Percentiles rank a stretch among this genome's conserved stretches.
Evolutionary conservation across 192 early-diverging fungal species (phyloP).

Genomic region (Backusella macrospora): DNA sequence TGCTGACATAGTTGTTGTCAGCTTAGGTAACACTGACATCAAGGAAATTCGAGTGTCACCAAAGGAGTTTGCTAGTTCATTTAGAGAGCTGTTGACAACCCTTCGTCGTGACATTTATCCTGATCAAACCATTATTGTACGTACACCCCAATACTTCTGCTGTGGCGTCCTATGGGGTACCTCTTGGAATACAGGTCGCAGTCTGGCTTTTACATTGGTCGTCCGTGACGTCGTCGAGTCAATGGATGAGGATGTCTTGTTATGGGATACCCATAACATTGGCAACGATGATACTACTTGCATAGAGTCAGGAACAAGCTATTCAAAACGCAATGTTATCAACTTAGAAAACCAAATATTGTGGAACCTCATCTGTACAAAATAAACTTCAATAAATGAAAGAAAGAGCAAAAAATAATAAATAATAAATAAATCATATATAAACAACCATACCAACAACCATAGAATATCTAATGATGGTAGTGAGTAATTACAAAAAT

Average conservation of each 20-base stretch:
- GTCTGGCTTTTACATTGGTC: conserved; percentile 25
- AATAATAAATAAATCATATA: not conserved
- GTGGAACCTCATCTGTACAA: conserved; percentile 30
- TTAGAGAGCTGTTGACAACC: conserved; percentile 9
- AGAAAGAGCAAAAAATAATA: not conserved
- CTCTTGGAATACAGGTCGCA: conserved; percentile 36
- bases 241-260: conserved; percentile 1
- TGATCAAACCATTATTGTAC: conserved; percentile 32
- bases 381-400: conserved; percentile 11
- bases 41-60: conserved; percentile 18
- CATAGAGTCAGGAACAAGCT: conserved; percentile 14
- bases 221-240: conserved; percentile 25
- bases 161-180: conserved; percentile 26
- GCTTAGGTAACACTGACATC: conserved; percentile 36
- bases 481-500: not conserved
- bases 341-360: conserved; percentile 36
- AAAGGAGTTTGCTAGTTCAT: conserved; percentile 18
- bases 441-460: too few species aligned
- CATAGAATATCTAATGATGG: not conserved
- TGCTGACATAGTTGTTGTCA: conserved; percentile 34
- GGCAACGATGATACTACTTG: conserved; percentile 31
- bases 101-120: conserved; percentile 22
- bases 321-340: conserved; percentile 32
- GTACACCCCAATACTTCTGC: conserved; percentile 32
- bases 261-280: conserved; percentile 36